Percentiles rank a stretch among this genome's conserved stretches.
These are phyloP conservation scores for Solanum gandarillasii DNA, from an alignment of 257 asterid species.

Conservation along the genomic window DNA sequence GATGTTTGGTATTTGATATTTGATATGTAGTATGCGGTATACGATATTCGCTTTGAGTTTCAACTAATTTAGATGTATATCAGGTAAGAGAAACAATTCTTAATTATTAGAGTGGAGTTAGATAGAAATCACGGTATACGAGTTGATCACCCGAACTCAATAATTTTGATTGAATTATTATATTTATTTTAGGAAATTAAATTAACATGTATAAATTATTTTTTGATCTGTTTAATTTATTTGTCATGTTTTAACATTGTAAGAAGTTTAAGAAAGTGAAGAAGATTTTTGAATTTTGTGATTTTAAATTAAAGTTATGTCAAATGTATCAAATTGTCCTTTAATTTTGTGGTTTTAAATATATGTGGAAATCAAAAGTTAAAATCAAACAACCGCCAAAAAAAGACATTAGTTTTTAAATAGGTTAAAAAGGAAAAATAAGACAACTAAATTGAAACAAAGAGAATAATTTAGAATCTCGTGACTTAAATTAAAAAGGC, in stretches of 20 bases:
- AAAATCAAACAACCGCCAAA: too few relatives aligned
- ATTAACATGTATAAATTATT: not conserved
- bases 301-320: too few relatives aligned
- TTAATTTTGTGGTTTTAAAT: too few relatives aligned
- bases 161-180: too few relatives aligned
- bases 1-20: not conserved
- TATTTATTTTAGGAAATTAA: not conserved
- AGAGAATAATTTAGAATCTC: not conserved
- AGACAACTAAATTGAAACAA: too few relatives aligned
- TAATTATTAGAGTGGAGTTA: not conserved
- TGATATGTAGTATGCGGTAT: not conserved
- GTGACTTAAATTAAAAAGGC: not conserved
- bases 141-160: not conserved
- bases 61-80: not conserved
- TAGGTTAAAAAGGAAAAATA: too few relatives aligned
- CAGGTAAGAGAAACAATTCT: not conserved
- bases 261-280: not conserved
- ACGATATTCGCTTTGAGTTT: fast-evolving
- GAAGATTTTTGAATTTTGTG: too few relatives aligned
- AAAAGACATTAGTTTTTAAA: too few relatives aligned
- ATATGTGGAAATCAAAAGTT: not conserved
- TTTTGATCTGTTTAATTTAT: not conserved
- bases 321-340: too few relatives aligned
- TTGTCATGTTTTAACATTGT: not conserved
- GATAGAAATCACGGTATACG: not conserved